Evolutionary conservation across 169 alveolate genomes (phyloP).

Genomic region (Cryptosporidium meleagridis): DNA sequence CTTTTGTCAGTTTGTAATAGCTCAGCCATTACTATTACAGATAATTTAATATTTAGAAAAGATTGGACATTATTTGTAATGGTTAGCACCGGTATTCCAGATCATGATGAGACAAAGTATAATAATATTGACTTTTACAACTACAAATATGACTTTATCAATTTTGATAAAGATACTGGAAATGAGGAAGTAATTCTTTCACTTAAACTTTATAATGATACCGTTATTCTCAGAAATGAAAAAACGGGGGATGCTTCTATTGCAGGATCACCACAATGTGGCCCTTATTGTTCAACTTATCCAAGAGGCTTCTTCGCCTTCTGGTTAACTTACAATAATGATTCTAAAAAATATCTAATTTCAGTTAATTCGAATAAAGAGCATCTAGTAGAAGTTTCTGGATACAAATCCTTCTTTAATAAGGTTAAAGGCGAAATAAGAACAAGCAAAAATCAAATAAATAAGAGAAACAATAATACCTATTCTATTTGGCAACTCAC

Average conservation of each 20-base stretch:
- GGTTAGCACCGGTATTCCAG: background rate
- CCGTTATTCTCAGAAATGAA: background rate
- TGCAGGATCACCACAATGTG: constrained; percentile 25
- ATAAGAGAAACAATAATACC: too few relatives aligned
- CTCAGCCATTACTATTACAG: background rate
- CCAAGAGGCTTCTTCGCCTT: constrained; percentile 12
- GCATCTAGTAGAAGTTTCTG: constrained; percentile 11
- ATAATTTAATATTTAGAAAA: background rate
- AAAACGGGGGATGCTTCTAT: background rate
- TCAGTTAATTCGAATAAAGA: constrained; percentile 7
- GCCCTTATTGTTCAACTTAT: background rate
- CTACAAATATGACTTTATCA: background rate
- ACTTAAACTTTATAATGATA: background rate
- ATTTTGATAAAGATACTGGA: background rate
- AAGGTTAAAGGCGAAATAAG: background rate
- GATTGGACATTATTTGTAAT: constrained; percentile 22
- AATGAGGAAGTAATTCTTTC: constrained; percentile 1
- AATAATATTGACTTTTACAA: background rate
- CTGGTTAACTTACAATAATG: constrained; percentile 14
- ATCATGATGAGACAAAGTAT: too few relatives aligned
- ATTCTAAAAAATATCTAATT: background rate
- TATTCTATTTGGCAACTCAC: constrained; percentile 9
- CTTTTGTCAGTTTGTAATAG: constrained; percentile 28
- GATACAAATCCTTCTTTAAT: constrained; percentile 6
- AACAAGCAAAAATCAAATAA: background rate